phyloP scores from a whole-genome alignment of 305 asterid species.

The Striga hermonthica region DNA sequence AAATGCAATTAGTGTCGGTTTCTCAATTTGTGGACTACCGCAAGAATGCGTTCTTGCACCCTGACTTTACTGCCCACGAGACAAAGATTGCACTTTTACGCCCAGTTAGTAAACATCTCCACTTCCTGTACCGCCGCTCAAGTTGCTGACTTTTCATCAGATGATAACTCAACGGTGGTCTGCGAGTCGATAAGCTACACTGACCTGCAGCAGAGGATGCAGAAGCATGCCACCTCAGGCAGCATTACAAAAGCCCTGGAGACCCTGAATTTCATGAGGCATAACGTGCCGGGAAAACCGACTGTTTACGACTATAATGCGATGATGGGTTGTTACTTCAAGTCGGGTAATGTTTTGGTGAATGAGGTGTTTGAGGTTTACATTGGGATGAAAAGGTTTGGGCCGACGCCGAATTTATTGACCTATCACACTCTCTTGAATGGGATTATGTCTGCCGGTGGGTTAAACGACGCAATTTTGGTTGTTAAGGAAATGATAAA shows the following conservation, averaged over 20 bases:
- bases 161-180: slow-evolving; percentile 27
- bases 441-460: slow-evolving; percentile 44
- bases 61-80: slow-evolving; percentile 24
- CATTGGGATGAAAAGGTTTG: slow-evolving; percentile 48
- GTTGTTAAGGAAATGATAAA: slow-evolving; percentile 47
- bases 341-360: slow-evolving; percentile 40
- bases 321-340: slow-evolving; percentile 46
- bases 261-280: slow-evolving; percentile 41
- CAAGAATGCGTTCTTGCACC: slow-evolving; percentile 36
- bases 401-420: slow-evolving; percentile 52
- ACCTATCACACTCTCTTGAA: slow-evolving; percentile 48
- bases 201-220: slow-evolving; percentile 48
- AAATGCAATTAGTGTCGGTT: slow-evolving; percentile 14
- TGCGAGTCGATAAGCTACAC: slow-evolving; percentile 26
- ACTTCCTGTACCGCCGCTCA: slow-evolving; percentile 44
- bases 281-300: slow-evolving; percentile 43
- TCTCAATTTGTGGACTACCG: slow-evolving; percentile 28
- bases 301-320: slow-evolving; percentile 49
- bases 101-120: slow-evolving; percentile 34
- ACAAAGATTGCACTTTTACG: slow-evolving; percentile 23
- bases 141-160: slow-evolving; percentile 35
- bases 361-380: slow-evolving; percentile 43
- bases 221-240: slow-evolving; percentile 45
- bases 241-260: slow-evolving; percentile 43
- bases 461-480: slow-evolving; percentile 43